Percentiles rank a stretch among this genome's conserved stretches.
These are phyloP conservation scores for Rosa multiflora DNA, from an alignment of 306 rosid species.

Conservation along the genomic window DNA sequence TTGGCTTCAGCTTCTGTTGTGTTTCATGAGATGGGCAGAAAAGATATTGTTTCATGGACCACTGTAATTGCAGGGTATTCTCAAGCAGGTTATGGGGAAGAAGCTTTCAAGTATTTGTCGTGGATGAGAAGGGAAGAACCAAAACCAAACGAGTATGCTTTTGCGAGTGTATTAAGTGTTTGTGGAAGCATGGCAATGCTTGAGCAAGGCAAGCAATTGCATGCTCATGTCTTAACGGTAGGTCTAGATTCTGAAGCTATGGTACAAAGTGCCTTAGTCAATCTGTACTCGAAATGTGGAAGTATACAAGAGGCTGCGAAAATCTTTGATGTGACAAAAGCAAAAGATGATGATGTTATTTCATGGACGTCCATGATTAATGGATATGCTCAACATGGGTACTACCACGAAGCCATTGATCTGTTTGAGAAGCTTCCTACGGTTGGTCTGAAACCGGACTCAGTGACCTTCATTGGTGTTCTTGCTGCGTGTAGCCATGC, in stretches of 20 bases:
- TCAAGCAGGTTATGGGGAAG: conserved; percentile 68
- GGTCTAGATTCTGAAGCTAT: conserved; percentile 55
- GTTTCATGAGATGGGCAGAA: conserved; percentile 51
- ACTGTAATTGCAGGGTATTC: conserved; percentile 70
- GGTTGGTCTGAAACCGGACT: conserved; percentile 61
- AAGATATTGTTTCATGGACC: conserved; percentile 85
- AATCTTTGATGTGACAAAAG: conserved; percentile 36
- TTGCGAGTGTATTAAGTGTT: conserved; percentile 70
- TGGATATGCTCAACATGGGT: conserved; percentile 76
- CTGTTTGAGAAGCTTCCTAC: conserved; percentile 55
- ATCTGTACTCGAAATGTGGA: conserved; percentile 78
- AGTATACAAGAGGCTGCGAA: conserved; percentile 60
- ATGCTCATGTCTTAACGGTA: conserved; percentile 56
- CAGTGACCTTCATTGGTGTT: conserved; percentile 70
- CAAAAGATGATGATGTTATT: conserved; percentile 41
- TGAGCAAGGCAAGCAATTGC: conserved; percentile 76
- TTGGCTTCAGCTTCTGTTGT: conserved; percentile 51
- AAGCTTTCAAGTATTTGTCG: conserved; percentile 64
- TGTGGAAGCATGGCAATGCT: conserved; percentile 81
- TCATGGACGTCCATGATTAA: conserved; percentile 85
- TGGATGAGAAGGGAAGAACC: conserved; percentile 74
- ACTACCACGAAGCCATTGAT: conserved; percentile 61
- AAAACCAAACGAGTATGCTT: conserved; percentile 68
- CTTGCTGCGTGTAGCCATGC: conserved; percentile 77
- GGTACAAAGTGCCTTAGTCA: conserved; percentile 67